Evolutionary conservation across 139 green algal species (phyloP), one percentile per base, ranked within the genome.

Genomic region (Chlorella sp.): DNA sequence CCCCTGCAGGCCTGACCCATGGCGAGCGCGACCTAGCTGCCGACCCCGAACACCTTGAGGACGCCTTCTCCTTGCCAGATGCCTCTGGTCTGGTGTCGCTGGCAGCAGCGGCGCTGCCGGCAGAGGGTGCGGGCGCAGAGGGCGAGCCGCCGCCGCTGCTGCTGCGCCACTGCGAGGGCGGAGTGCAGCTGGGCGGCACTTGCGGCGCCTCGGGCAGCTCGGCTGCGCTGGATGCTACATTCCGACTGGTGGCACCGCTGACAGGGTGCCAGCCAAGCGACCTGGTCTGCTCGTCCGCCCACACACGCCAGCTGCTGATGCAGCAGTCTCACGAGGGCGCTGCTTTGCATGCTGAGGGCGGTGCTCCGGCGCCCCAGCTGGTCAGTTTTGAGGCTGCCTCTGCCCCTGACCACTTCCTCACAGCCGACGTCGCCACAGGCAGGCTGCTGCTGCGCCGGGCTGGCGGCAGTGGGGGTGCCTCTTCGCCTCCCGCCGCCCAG

Each of bases 171-270:
- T 69, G 83, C 24, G 37, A 61, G 24, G 84, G 66, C 39, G 61
- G 39, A 37, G 37, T 88, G 66, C 28, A 24, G 32, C 18, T 80
- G 64, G 64, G 39, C 3, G 32, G 48, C 42, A 0, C 32, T 48
- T 83, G 85, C 73, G 30, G 24, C 42, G 60, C 77, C 36, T 40
- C 32, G 0, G 32, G 48, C 9, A 16, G 64, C 14, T 42, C 48
- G 14, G 36, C 61, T 2, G n/a, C 78, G 37, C 61, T 93, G 88
- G 91, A 90, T 71, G 88, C 91, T 18, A 93, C 88, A 5, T 93
- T 90, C 73, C 68, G 85, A 16, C 53, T 92, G 73, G 86, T 89
- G 22, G 30, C 85, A 0, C 75, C 84, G 19, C 78, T 87, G 76
- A 36, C n/a, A 5, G 32, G 53, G 30, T 60, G 77, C 57, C 36